phyloP scores from a whole-genome alignment of 1,284 basidiomycete species.

The Peniophora sp. region DNA sequence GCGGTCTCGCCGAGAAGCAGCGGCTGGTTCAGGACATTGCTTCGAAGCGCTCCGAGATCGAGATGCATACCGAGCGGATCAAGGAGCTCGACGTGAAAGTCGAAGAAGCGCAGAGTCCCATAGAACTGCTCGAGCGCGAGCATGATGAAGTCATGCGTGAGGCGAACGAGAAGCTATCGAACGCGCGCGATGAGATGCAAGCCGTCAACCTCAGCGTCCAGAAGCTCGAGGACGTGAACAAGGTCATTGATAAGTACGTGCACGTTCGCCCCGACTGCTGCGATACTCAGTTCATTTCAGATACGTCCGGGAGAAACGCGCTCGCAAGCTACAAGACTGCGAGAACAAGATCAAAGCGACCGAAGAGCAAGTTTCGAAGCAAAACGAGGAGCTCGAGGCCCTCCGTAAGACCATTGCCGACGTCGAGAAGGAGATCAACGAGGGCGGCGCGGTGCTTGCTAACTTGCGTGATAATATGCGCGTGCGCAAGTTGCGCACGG shows the following conservation, averaged over 20 bases:
- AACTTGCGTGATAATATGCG: conserved; percentile 86
- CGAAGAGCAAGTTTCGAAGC: conserved; percentile 50
- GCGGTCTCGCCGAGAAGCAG: conserved; percentile 57
- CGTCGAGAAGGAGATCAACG: conserved; percentile 68
- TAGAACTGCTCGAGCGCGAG: conserved; percentile 58
- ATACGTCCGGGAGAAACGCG: conserved; percentile 67
- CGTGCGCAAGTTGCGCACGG: conserved; percentile 60
- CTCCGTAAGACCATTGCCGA: conserved; percentile 43
- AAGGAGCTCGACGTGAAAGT: conserved; percentile 68
- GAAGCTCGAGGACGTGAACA: conserved; percentile 53
- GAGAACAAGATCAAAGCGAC: conserved; percentile 53
- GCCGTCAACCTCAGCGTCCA: conserved; percentile 63
- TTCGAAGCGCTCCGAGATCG: conserved; percentile 18
- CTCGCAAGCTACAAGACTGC: conserved; percentile 56
- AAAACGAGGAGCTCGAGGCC: conserved; percentile 45
- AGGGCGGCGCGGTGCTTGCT: conserved; percentile 58
- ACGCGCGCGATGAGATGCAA: conserved; percentile 50
- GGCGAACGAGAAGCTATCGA: conserved; percentile 38
- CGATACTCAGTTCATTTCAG: conserved; percentile 28
- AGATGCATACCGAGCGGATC: conserved; percentile 12
- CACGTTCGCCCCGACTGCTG: background rate
- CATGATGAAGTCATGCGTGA: conserved; percentile 48
- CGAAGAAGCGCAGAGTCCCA: conserved; percentile 56
- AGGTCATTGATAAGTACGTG: conserved; percentile 54
- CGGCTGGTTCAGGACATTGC: conserved; percentile 54